Conservation (phyloP, 345 rosid species). For the Rhodamnia rubescens region DNA sequence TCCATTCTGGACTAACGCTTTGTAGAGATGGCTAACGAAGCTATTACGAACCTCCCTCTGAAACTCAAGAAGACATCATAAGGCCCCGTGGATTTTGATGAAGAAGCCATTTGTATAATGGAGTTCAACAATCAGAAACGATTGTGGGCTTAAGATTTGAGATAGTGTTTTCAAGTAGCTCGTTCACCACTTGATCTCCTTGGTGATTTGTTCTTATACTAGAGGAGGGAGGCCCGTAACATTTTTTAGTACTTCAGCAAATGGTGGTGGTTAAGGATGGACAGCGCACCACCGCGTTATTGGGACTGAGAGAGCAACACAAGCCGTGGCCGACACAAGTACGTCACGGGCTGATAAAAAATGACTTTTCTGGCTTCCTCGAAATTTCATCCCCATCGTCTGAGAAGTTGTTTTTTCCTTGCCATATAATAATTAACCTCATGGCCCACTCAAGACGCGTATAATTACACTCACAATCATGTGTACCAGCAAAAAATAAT, state of each 20-base stretch:
- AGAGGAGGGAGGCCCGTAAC: not conserved
- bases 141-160: not conserved
- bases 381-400: not conserved
- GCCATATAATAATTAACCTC: not conserved
- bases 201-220: not conserved
- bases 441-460: not conserved
- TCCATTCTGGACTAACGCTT: not conserved
- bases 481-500: no score
- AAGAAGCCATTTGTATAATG: not conserved
- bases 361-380: not conserved
- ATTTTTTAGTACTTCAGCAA: no score
- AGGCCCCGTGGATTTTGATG: rapidly evolving
- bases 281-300: no score
- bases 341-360: not conserved
- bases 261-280: no score
- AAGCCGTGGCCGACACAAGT: no score
- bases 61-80: not conserved
- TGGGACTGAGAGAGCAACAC: no score
- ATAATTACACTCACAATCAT: no score
- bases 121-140: not conserved
- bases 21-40: not conserved
- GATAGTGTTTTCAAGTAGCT: not conserved
- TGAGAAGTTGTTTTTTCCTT: not conserved
- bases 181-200: not conserved
- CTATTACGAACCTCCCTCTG: not conserved